phyloP scores from a whole-genome alignment of 2,329 filamentous ascomycete genomes.

The Onygenales sp. region DNA sequence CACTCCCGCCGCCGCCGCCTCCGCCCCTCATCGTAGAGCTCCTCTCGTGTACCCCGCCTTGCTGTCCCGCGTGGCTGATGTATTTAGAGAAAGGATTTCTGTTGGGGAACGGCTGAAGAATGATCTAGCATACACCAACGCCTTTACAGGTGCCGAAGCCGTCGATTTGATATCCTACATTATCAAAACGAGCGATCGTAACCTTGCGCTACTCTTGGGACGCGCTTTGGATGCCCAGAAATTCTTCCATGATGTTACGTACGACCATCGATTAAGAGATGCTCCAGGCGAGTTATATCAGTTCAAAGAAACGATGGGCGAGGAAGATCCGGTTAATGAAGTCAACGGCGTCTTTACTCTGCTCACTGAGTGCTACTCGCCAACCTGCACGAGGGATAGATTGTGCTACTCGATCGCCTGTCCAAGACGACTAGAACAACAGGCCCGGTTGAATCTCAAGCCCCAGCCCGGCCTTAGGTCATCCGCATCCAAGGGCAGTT shows the following conservation, averaged over 20 bases:
- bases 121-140: slow-evolving; percentile 91
- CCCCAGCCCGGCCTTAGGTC: slow-evolving; percentile 77
- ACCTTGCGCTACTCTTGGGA: slow-evolving; percentile 81
- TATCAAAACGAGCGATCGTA: slow-evolving; percentile 92
- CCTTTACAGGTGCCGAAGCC: slow-evolving; percentile 90
- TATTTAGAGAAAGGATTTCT: slow-evolving; percentile 80
- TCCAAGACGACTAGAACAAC: slow-evolving; percentile 84
- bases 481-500: slow-evolving; percentile 58
- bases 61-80: slow-evolving; percentile 84
- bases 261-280: slow-evolving; percentile 89
- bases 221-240: slow-evolving; percentile 93
- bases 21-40: slow-evolving; percentile 57
- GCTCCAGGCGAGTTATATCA: slow-evolving; percentile 94
- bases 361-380: slow-evolving; percentile 94
- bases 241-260: slow-evolving; percentile 98
- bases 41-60: slow-evolving; percentile 91
- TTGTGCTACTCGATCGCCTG: slow-evolving; percentile 98
- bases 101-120: slow-evolving; percentile 90
- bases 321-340: slow-evolving; percentile 58
- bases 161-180: slow-evolving; percentile 95
- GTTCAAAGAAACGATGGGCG: slow-evolving; percentile 80
- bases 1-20: slow-evolving; percentile 47
- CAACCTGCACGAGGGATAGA: slow-evolving; percentile 89
- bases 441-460: slow-evolving; percentile 87
- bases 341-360: slow-evolving; percentile 97